Evolutionary conservation across 495 filamentous ascomycete species (phyloP).

Genomic region (Penicillium pulvis): DNA sequence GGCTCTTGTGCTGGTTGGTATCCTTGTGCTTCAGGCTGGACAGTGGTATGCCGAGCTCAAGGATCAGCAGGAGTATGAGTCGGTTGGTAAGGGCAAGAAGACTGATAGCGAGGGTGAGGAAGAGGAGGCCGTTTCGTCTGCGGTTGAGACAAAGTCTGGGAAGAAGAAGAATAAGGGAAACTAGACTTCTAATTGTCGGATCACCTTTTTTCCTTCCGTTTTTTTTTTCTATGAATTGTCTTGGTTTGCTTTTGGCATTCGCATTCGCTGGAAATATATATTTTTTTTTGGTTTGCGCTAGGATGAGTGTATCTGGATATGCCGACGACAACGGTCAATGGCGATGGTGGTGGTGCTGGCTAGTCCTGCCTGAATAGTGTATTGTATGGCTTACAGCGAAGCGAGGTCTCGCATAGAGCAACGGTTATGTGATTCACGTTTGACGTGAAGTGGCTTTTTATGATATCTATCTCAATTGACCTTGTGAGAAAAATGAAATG

Average conservation of each 20-base stretch:
- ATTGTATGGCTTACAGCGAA: not conserved
- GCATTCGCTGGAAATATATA: constrained; percentile 3
- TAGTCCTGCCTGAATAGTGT: not conserved
- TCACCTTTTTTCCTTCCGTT: not conserved
- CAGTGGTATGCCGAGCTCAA: constrained; percentile 99
- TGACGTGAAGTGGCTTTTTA: not conserved
- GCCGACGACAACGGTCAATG: not conserved
- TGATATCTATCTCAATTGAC: not conserved
- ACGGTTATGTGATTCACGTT: not conserved
- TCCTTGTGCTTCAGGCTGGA: constrained; percentile 90
- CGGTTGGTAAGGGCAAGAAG: constrained; percentile 54
- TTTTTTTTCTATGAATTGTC: not conserved
- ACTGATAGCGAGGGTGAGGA: constrained; percentile 39
- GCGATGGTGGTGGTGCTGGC: not conserved
- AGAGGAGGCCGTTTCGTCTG: constrained; percentile 5
- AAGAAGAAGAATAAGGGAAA: constrained; percentile 23
- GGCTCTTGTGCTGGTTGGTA: constrained; percentile 85
- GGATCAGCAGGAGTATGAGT: constrained; percentile 77
- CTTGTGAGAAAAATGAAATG: not conserved
- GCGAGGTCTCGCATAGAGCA: not conserved
- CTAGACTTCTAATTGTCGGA: constrained; percentile 14
- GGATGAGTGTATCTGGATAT: not conserved
- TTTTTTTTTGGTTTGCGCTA: not conserved
- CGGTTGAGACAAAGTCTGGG: constrained; percentile 13
- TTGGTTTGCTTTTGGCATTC: constrained; percentile 1